A percentile compares a stretch with the other conserved stretches of the same genome.
Evolutionary conservation across 768 basidiomycete genomes (phyloP).

Genomic region (Asterophora lycoperdoides): DNA sequence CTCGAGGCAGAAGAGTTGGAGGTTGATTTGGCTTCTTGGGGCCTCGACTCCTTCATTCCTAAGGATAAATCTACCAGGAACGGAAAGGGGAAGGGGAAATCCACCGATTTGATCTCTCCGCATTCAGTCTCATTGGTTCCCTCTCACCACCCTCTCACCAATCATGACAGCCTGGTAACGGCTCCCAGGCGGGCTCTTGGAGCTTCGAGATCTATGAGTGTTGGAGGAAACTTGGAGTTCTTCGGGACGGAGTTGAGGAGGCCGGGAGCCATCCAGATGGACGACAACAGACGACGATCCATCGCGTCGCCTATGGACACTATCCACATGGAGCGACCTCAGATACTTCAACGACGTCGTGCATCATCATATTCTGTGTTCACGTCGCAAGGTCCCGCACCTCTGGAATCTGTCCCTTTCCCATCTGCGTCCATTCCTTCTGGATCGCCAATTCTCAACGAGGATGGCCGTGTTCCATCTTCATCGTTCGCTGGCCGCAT

Average conservation of each 20-base stretch:
- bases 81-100: constrained; percentile 38
- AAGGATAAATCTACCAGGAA: constrained; percentile 55
- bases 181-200: constrained; percentile 35
- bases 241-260: constrained; percentile 19
- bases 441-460: constrained; percentile 33
- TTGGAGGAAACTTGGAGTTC: constrained; percentile 55
- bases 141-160: constrained; percentile 39
- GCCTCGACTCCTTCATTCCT: constrained; percentile 70
- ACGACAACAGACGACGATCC: constrained; percentile 47
- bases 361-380: constrained; percentile 47
- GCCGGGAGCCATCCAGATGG: constrained; percentile 21
- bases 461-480: constrained; percentile 5
- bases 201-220: constrained; percentile 59
- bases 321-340: constrained; percentile 38
- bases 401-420: constrained; percentile 53
- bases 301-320: constrained; percentile 56
- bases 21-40: constrained; percentile 82
- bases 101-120: constrained; percentile 34
- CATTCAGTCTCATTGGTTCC: constrained; percentile 38
- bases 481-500: constrained; percentile 10
- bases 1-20: constrained; percentile 55
- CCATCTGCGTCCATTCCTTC: constrained; percentile 53
- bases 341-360: constrained; percentile 44
- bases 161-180: constrained; percentile 31
- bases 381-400: constrained; percentile 31